Base-by-base conservation (phyloP, 139 green algal genomes). In the Bryopsis sp. region DNA sequence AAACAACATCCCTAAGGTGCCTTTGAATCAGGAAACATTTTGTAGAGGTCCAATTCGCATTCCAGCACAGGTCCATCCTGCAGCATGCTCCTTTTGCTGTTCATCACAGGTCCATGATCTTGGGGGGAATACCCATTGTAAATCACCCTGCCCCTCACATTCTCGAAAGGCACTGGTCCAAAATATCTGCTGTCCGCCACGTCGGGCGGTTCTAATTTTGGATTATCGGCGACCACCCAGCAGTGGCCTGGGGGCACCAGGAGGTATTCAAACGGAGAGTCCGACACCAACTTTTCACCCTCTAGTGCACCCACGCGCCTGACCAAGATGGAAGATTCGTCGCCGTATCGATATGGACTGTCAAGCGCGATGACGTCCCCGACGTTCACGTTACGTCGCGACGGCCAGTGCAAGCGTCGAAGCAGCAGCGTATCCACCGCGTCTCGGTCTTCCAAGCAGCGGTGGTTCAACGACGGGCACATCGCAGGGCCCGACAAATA, bases 171-270 rank as follows among this genome's bases (percentile, higher is more conserved):
- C 19, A 61, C 6, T 33, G 50, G 50, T 11, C 50, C 50, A 26
- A 61, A 61, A 32, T 36, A 61, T 35, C 50, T 22, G 33, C 50
- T 61, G 50, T 61, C 50, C 8, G 33, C 50, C 26, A 85, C 80
- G 15, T 83, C 67, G 0, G 76, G 68, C 0, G 76, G 75, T 32
- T 54, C 46, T 64, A 95, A 62, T 33, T 78, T 33, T 39, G 81
- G 73, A 58, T 91, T 92, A 74, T 95, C 88, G 2, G 88, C 85
- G 36, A 95, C 64, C 37, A 95, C 86, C 88, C 88, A 95, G 78
- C 84, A 92, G 43, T 92, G 79, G n/a, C 83, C 86, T 57, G 65
- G 43, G 22, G 77, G 74, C 2, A 88, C 37, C 2, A 31, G 50
- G 39, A 78, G 78, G 28, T 47, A 3, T 0, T 68, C 46, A 3